Evolutionary conservation across 495 filamentous ascomycete species (phyloP), one percentile per base, ranked within the genome.

Genomic region (Daldinia loculata): DNA sequence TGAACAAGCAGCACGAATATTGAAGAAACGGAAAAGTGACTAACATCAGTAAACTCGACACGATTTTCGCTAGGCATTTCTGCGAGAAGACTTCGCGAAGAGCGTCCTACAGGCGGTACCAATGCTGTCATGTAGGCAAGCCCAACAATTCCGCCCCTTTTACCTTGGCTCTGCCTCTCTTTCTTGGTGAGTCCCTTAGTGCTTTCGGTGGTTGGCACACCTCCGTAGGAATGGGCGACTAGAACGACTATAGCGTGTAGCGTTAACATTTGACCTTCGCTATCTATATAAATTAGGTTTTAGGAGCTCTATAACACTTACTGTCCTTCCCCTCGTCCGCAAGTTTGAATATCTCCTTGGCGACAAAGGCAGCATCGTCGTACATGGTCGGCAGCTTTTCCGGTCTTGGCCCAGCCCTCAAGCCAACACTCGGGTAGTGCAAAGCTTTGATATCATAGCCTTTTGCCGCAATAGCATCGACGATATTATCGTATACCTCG

Each of bases 131-230:
- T 80, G 61, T 84, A 85, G 4, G 80, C 63, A 27, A 86, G 38
- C 36, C 78, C 74, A 2, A 81, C 57, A 5, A 86, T 74, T 0
- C 82, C 81, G 0, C 78, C 78, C 36, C 76, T 71, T 51, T 80
- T 75, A 1, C 82, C 83, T 65, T 80, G 50, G 22, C 72, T 71
- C 27, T 79, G 67, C 41, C 84, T 75, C 8, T 79, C 82, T 15
- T 70, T 53, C 56, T 81, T 81, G 5, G 77, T 74, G 17, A 85
- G 65, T 26, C 80, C 81, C 50, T 82, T 80, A n/a, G 67, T 71
- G 45, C 75, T 71, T 38, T 80, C 75, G 2, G 76, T 76, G 1
- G 71, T 67, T 1, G 76, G 76, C 12, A 80, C 50, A 3, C 79
- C 81, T 50, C 79, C 75, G 52, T 81, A 83, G 0, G 80, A 81